These are phyloP conservation scores for Cladorrhinum sp. DNA, from an alignment of 2,329 filamentous ascomycete species.

Conservation along the genomic window DNA sequence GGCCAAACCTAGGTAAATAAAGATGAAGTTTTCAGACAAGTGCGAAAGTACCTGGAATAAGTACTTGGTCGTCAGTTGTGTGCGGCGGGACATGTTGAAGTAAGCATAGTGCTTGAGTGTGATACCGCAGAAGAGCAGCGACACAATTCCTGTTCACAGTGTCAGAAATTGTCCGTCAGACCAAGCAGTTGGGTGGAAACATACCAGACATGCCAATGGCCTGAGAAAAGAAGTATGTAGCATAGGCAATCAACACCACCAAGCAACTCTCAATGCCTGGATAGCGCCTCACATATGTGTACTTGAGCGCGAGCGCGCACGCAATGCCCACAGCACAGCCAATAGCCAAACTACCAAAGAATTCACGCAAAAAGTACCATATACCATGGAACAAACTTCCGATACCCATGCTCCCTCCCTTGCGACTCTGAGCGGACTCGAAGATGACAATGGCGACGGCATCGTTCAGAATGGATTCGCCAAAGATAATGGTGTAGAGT, in stretches of 20 bases:
- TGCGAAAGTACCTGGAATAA: slow-evolving; percentile 93
- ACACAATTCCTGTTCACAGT: slow-evolving; percentile 75
- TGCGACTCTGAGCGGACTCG: slow-evolving; percentile 89
- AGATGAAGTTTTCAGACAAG: slow-evolving; percentile 98
- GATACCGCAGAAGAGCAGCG: slow-evolving; percentile 94
- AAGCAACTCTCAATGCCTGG: slow-evolving; percentile 97
- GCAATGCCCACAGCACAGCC: slow-evolving; percentile 82
- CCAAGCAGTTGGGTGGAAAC: slow-evolving; percentile 27
- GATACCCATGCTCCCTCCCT: slow-evolving; percentile 71
- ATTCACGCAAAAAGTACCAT: slow-evolving; percentile 91
- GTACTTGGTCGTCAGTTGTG: slow-evolving; percentile 96
- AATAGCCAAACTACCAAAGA: slow-evolving; percentile 90
- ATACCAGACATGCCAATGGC: slow-evolving; percentile 92
- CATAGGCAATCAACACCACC: slow-evolving; percentile 90
- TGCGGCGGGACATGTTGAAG: slow-evolving; percentile 98
- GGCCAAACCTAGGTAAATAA: slow-evolving; percentile 94
- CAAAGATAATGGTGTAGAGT: slow-evolving; percentile 97
- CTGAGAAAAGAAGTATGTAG: slow-evolving; percentile 97
- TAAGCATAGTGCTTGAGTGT: slow-evolving; percentile 99
- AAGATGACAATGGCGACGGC: slow-evolving; percentile 98
- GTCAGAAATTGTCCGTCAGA: slow-evolving; percentile 9
- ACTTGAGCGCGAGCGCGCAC: slow-evolving; percentile 86
- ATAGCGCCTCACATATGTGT: slow-evolving; percentile 87
- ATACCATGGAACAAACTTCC: slow-evolving; percentile 86
- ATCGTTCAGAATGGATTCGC: slow-evolving; percentile 96